phyloP scores from a whole-genome alignment of 2,329 filamentous ascomycete genomes.

The Fusarium humuli region DNA sequence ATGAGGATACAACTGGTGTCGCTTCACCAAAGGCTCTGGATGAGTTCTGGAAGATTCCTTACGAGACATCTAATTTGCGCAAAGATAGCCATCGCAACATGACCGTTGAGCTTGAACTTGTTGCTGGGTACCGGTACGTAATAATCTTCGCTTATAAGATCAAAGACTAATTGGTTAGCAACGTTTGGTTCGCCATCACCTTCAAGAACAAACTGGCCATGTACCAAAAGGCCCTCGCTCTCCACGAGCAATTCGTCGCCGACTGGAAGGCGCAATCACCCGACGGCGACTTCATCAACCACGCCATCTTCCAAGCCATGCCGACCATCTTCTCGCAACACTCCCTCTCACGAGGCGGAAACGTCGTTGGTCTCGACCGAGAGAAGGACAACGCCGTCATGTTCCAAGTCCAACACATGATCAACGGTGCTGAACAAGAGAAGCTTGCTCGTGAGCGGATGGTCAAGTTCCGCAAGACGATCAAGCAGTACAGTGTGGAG shows the following conservation, averaged over 20 bases:
- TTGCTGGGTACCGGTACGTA: constrained; percentile 11
- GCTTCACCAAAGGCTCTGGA: constrained; percentile 6
- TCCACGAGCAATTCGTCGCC: constrained; percentile 11
- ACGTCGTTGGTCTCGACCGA: constrained; percentile 10
- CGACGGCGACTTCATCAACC: constrained; percentile 12
- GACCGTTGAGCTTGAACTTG: constrained; percentile 20
- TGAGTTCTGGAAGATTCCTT: constrained; percentile 16
- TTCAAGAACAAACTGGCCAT: constrained; percentile 11
- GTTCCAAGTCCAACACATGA: constrained; percentile 18
- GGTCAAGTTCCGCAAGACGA: constrained; percentile 3
- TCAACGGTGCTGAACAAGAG: constrained; percentile 16
- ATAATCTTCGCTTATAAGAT: fast-evolving
- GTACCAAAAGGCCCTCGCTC: constrained; percentile 14
- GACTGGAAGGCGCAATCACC: constrained; percentile 15
- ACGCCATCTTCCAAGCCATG: constrained; percentile 22
- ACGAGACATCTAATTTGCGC: constrained; percentile 9
- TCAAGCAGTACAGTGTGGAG: constrained; percentile 15
- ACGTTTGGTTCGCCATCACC: constrained; percentile 23
- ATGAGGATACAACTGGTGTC: constrained; percentile 15
- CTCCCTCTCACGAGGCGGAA: constrained; percentile 12
- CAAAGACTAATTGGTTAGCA: not conserved
- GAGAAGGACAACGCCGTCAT: constrained; percentile 15
- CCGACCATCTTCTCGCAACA: constrained; percentile 18
- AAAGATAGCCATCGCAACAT: constrained; percentile 20
- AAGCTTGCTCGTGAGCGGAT: constrained; percentile 16